phyloP scores from a whole-genome alignment of 495 filamentous ascomycete species.

The Clohesyomyces aquaticus region DNA sequence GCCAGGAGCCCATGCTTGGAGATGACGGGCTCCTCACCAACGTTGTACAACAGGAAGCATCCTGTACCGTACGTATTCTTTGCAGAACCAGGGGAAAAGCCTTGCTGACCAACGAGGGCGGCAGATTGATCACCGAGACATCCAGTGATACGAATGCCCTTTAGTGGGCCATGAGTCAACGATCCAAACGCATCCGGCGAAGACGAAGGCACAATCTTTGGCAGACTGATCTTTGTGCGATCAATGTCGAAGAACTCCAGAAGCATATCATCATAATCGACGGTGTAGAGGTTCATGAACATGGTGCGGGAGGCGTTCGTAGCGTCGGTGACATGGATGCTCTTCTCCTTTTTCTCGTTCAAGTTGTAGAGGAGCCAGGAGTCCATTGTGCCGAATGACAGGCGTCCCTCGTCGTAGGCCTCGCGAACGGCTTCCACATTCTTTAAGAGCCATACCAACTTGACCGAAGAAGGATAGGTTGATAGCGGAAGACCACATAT shows the following conservation, averaged over 20 bases:
- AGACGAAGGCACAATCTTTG: slow-evolving; percentile 85
- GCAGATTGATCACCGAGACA: slow-evolving; percentile 93
- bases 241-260: slow-evolving; percentile 85
- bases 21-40: slow-evolving; percentile 86
- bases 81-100: slow-evolving; percentile 81
- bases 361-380: slow-evolving; percentile 89
- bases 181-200: slow-evolving; percentile 74
- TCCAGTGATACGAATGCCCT: slow-evolving; percentile 79
- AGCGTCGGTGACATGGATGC: slow-evolving; percentile 80
- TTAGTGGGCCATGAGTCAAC: slow-evolving; percentile 66
- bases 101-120: slow-evolving; percentile 89
- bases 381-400: slow-evolving; percentile 93
- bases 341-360: slow-evolving; percentile 75
- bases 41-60: slow-evolving; percentile 94
- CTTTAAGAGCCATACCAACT: slow-evolving; percentile 81
- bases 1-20: slow-evolving; percentile 86
- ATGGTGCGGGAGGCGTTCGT: slow-evolving; percentile 94
- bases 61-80: slow-evolving; percentile 98
- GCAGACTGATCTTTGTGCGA: slow-evolving; percentile 72
- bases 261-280: slow-evolving; percentile 82
- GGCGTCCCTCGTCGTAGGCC: slow-evolving; percentile 77
- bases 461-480: slow-evolving; percentile 91
- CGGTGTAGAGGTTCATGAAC: slow-evolving; percentile 91
- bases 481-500: slow-evolving; percentile 89
- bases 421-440: slow-evolving; percentile 72